phyloP scores from a whole-genome alignment of 768 basidiomycete species.

The Pleurotus eryngii region DNA sequence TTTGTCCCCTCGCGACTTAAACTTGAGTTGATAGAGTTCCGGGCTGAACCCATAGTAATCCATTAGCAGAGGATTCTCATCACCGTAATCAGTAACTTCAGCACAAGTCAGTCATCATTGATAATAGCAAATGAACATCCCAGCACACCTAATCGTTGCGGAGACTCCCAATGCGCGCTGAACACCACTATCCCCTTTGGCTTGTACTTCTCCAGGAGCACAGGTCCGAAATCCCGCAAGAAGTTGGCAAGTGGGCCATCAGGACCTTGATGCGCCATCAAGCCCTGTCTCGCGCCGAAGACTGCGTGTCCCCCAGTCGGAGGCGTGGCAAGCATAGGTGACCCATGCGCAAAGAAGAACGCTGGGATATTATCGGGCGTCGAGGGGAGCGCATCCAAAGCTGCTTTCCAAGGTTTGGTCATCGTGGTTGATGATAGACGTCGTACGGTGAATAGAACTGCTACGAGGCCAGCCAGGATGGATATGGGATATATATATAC shows the following conservation, averaged over 20 bases:
- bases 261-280: slow-evolving; percentile 38
- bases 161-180: slow-evolving; percentile 81
- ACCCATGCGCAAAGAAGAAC: slow-evolving; percentile 77
- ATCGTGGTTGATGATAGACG: slow-evolving; percentile 21
- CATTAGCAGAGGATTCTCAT: slow-evolving; percentile 70
- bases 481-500: no score
- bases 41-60: slow-evolving; percentile 72
- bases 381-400: slow-evolving; percentile 51
- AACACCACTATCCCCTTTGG: slow-evolving; percentile 81
- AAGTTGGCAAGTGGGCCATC: slow-evolving; percentile 56
- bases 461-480: no score
- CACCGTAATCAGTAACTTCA: slow-evolving; percentile 73
- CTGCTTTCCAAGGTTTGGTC: slow-evolving; percentile 45
- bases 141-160: slow-evolving; percentile 50
- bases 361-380: slow-evolving; percentile 62
- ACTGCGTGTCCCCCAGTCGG: slow-evolving; percentile 12
- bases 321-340: slow-evolving; percentile 47
- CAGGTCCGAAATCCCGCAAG: slow-evolving; percentile 62
- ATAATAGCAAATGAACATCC: neutral
- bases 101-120: neutral
- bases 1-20: slow-evolving; percentile 63
- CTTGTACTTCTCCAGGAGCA: slow-evolving; percentile 63
- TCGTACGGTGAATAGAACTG: no score
- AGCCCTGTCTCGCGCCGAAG: slow-evolving; percentile 11
- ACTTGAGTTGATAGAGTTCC: slow-evolving; percentile 58